phyloP scores from a whole-genome alignment of 1,284 basidiomycete genomes.

The Pulveroboletus sp. region DNA sequence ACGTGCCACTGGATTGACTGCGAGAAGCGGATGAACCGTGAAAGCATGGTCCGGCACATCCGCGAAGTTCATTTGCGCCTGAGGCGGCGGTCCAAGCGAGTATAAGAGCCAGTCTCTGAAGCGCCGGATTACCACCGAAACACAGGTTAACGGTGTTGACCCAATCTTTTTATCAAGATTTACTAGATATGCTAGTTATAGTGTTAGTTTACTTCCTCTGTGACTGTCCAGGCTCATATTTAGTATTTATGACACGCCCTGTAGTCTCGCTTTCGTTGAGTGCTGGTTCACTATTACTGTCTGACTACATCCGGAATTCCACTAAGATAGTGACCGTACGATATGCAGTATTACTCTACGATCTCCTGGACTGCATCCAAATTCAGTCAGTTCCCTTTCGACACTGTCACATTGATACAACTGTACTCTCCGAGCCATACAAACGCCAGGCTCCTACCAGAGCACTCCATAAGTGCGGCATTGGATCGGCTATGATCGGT shows the following conservation, averaged over 20 bases:
- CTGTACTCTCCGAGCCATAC: background rate
- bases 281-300: background rate
- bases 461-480: constrained; percentile 17
- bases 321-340: background rate
- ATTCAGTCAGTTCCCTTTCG: background rate
- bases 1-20: constrained; percentile 25
- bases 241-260: background rate
- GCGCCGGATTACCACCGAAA: background rate
- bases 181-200: background rate
- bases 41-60: constrained; percentile 27
- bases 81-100: constrained; percentile 11
- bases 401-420: constrained; percentile 3
- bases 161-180: background rate
- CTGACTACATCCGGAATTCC: background rate
- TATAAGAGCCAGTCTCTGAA: background rate
- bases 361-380: background rate
- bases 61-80: constrained; percentile 21
- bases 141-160: background rate
- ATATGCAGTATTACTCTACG: background rate
- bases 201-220: background rate
- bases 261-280: background rate
- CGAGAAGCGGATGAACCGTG: constrained; percentile 25
- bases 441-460: background rate
- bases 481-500: constrained; percentile 24
- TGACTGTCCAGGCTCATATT: background rate